Percentiles rank a stretch among this genome's conserved stretches.
Evolutionary conservation across 2,329 filamentous ascomycete species (phyloP).

Genomic region (Trichoderma aggressivum): DNA sequence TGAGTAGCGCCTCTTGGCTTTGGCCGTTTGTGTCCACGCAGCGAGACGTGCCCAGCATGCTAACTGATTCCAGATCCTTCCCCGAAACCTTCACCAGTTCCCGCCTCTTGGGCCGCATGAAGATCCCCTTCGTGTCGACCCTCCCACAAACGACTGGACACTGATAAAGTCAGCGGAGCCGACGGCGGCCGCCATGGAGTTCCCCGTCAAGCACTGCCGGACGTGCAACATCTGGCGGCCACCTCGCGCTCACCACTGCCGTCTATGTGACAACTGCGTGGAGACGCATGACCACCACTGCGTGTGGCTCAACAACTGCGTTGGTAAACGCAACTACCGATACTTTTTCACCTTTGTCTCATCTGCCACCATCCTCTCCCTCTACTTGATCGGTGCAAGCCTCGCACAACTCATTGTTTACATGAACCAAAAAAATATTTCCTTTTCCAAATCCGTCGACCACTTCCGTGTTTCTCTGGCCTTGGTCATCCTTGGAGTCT

Average conservation of each 20-base stretch:
- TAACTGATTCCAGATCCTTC: constrained; percentile 66
- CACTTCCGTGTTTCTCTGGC: constrained; percentile 79
- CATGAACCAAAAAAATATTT: constrained; percentile 57
- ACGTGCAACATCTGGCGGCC: constrained; percentile 98
- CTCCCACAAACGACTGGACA: constrained; percentile 89
- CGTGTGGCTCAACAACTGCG: constrained; percentile 98
- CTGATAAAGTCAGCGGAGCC: constrained; percentile 78
- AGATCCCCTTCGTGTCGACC: constrained; percentile 77
- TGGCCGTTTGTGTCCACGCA: background rate
- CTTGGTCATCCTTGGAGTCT: constrained; percentile 76
- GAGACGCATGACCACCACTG: constrained; percentile 98
- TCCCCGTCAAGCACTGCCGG: constrained; percentile 96
- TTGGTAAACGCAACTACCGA: constrained; percentile 94
- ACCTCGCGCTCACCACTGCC: constrained; percentile 91
- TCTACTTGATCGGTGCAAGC: constrained; percentile 73
- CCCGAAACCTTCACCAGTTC: constrained; percentile 85
- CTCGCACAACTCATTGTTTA: constrained; percentile 80
- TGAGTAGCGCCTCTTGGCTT: constrained; percentile 48
- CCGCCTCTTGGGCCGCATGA: constrained; percentile 72
- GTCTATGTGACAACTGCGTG: constrained; percentile 93
- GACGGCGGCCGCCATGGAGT: constrained; percentile 86
- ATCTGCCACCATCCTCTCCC: constrained; percentile 69
- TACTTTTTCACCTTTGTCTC: constrained; percentile 94
- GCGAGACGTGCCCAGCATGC: background rate
- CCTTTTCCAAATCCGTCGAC: constrained; percentile 65